Percentiles rank a stretch among this genome's conserved stretches.
Evolutionary conservation across 164 flowering plant species (phyloP).

Genomic region (Stephania cephalantha): DNA sequence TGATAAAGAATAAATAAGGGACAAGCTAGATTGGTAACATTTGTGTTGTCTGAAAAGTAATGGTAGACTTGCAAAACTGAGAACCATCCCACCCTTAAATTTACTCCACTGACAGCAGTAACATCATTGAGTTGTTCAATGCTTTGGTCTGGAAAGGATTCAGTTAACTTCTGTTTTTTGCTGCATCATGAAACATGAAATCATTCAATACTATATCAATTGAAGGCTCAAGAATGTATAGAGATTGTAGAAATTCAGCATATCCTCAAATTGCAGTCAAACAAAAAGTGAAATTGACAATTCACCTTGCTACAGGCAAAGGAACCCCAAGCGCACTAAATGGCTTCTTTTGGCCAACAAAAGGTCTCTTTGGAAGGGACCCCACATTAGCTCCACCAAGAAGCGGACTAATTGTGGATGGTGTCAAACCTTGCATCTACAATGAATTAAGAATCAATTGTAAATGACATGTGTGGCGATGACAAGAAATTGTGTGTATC

Average conservation of each 20-base stretch:
- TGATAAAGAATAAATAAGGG: background rate
- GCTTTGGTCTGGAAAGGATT: constrained; percentile 72
- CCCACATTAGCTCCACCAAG: constrained; percentile 27
- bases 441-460: background rate
- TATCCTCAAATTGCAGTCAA: background rate
- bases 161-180: constrained; percentile 90
- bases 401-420: constrained; percentile 37
- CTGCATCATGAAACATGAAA: constrained; percentile 28
- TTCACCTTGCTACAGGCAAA: constrained; percentile 57
- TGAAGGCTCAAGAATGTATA: background rate
- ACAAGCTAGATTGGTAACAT: too few species aligned
- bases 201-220: constrained; percentile 1
- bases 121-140: constrained; percentile 99
- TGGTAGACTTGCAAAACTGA: background rate
- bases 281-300: background rate
- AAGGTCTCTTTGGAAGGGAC: constrained; percentile 58
- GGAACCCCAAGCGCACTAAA: constrained; percentile 61
- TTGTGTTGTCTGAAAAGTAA: background rate
- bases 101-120: constrained; percentile 94
- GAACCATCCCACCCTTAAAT: constrained; percentile 59
- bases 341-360: constrained; percentile 82
- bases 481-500: background rate
- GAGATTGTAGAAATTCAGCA: background rate
- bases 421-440: constrained; percentile 41
- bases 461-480: background rate